Evolutionary conservation across 306 rosid genomes (phyloP).

Genomic region (Geum urbanum): DNA sequence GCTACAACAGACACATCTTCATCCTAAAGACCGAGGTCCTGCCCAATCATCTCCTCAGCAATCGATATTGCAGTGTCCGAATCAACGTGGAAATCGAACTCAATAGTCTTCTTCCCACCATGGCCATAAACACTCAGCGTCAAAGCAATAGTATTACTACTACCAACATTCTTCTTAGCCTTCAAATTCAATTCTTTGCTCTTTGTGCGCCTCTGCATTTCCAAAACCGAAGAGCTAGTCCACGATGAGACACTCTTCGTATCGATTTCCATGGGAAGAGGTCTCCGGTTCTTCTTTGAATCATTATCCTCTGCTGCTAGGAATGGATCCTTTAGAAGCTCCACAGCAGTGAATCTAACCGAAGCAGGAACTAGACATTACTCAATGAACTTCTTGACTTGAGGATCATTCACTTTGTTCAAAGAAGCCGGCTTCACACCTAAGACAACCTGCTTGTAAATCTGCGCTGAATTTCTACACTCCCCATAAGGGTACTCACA

Average conservation of each 20-base stretch:
- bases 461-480: slow-evolving; percentile 8
- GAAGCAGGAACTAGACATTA: neutral
- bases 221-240: neutral
- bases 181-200: neutral
- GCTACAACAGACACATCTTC: slow-evolving; percentile 62
- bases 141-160: neutral
- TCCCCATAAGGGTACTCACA: slow-evolving; percentile 25
- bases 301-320: neutral
- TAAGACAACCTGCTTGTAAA: slow-evolving; percentile 13
- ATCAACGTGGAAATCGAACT: slow-evolving; percentile 1
- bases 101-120: neutral
- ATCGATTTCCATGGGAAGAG: neutral
- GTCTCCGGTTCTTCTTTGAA: neutral
- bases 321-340: neutral
- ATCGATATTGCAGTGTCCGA: slow-evolving; percentile 68
- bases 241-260: neutral
- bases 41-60: slow-evolving; percentile 90
- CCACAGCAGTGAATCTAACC: neutral
- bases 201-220: neutral
- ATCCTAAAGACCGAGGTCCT: slow-evolving; percentile 45
- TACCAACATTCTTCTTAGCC: neutral
- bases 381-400: neutral
- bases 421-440: slow-evolving; percentile 8
- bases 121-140: neutral
- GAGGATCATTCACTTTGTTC: slow-evolving; percentile 9